phyloP scores from a whole-genome alignment of 2,329 filamentous ascomycete species.

The Arthrobotrys megalospora region DNA sequence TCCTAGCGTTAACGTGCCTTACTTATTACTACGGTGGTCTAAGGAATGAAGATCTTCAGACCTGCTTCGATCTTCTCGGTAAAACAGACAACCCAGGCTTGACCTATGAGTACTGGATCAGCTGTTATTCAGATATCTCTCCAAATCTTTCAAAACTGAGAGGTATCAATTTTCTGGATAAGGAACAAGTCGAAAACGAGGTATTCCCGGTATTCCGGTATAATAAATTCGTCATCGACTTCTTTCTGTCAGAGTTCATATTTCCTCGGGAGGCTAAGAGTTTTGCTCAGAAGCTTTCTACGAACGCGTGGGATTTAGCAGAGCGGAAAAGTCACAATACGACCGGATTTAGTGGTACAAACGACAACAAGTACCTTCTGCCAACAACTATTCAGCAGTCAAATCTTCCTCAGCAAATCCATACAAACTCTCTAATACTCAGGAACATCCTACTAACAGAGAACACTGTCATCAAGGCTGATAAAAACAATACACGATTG shows the following conservation, averaged over 20 bases:
- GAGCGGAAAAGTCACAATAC: conserved; percentile 67
- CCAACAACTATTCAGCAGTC: conserved; percentile 73
- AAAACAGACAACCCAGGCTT: conserved; percentile 71
- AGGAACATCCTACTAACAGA: conserved; percentile 55
- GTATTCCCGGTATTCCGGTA: conserved; percentile 73
- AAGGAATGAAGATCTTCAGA: conserved; percentile 70
- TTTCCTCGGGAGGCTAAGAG: conserved; percentile 77
- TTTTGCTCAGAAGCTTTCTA: conserved; percentile 75
- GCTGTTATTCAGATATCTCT: conserved; percentile 66
- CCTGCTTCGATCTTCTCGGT: conserved; percentile 70
- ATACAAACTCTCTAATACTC: conserved; percentile 79
- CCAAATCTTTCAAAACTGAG: conserved; percentile 67
- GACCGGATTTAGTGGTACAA: conserved; percentile 81
- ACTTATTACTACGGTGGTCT: conserved; percentile 75
- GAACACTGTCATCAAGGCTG: conserved; percentile 35
- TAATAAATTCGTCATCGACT: conserved; percentile 75
- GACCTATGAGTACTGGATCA: conserved; percentile 69
- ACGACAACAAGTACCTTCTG: conserved; percentile 74
- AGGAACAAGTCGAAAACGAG: conserved; percentile 68
- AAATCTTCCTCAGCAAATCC: conserved; percentile 72
- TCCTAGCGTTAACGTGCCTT: conserved; percentile 73
- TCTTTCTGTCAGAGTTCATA: conserved; percentile 74
- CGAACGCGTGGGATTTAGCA: conserved; percentile 78
- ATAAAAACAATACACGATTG: conserved; percentile 64
- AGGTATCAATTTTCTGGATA: conserved; percentile 43